Base-by-base conservation (phyloP, 176 grass and related monocot genomes). In the Pontederia crassipes region DNA sequence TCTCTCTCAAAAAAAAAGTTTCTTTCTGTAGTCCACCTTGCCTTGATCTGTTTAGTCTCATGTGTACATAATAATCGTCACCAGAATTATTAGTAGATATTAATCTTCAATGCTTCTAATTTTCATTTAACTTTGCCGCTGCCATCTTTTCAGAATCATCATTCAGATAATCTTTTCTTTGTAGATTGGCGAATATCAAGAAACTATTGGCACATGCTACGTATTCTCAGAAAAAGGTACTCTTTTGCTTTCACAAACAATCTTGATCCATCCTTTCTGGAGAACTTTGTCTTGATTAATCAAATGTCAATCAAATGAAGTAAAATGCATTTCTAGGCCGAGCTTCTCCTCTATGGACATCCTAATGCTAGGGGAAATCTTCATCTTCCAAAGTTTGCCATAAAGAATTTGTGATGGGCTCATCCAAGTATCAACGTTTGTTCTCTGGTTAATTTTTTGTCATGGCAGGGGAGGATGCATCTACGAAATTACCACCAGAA, bases 111-210 rank as follows among this genome's bases (percentile, higher is more conserved):
- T 35, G 4, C 29, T 4, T 35, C 2, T 4, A 35, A 35, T 35
- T 35, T 35, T 35, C 29, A 35, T 35, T 35, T 35, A 35, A 35
- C 4, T 35, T 35, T 35, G 2, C 4, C 29, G 4, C 29, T 35
- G 29, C 29, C 4, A 35, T 35, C 29, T 35, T 2, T 35, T 35
- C 29, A 35, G 29, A 35, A 35, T 35, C 29, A 35, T 35, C 4
- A 4, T 35, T 2, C 4, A 2, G 4, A 35, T 2, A 2, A 35
- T 35, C 4, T 35, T 35, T 35, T 49, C 73, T 54, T 81, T 54
- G 28, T 74, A 92, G 84, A 69, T 86, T 52, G 88, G 93, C 64
- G 88, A 92, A 63, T 92, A 98, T 0, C 79, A 92, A 75, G 88
- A 98, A 63, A 92, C 88, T 10, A 56, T 98, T 35, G 82, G 88